Conservation (phyloP, 768 basidiomycete genomes). For the Mycena floridula region DNA sequence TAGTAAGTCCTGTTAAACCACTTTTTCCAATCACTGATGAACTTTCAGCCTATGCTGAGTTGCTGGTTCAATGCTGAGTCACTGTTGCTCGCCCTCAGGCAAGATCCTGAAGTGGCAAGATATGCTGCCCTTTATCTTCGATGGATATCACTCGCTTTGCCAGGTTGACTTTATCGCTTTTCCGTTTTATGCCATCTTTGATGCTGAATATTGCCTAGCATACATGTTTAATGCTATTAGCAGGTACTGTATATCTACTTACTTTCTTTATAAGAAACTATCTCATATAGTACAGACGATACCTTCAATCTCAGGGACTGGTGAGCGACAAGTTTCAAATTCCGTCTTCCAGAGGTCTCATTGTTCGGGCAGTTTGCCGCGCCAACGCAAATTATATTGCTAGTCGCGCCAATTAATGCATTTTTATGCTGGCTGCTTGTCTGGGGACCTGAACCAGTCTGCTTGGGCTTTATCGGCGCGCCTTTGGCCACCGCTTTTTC, state of each 20-base stretch:
- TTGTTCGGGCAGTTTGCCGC: constrained; percentile 66
- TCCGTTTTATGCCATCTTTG: constrained; percentile 4
- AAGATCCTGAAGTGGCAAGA: constrained; percentile 80
- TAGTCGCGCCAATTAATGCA: constrained; percentile 83
- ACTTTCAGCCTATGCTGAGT: constrained; percentile 32
- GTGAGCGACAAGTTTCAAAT: no score
- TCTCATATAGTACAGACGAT: constrained; percentile 23
- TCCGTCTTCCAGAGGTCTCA: no score
- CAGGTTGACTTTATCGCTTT: constrained; percentile 35
- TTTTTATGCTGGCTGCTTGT: constrained; percentile 83
- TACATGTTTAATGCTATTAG: constrained; percentile 49
- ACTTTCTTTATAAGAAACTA: neutral
- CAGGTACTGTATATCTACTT: constrained; percentile 27
- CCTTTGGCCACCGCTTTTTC: constrained; percentile 86
- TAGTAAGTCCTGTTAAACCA: no score
- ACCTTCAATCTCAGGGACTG: constrained; percentile 53
- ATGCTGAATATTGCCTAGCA: constrained; percentile 23
- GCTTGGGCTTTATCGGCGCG: constrained; percentile 88
- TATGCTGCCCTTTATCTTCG: constrained; percentile 74
- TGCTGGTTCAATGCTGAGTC: constrained; percentile 83
- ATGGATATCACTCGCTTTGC: constrained; percentile 73
- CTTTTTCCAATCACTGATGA: no score
- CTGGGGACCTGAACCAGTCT: constrained; percentile 75
- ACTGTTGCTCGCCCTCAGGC: constrained; percentile 67
- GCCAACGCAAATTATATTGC: constrained; percentile 76